A percentile compares a stretch with the other conserved stretches of the same genome.
These are phyloP conservation scores for Straminergon stramineum DNA, from an alignment of 225 moss, liverwort and hornwort genomes.

Conservation along the genomic window DNA sequence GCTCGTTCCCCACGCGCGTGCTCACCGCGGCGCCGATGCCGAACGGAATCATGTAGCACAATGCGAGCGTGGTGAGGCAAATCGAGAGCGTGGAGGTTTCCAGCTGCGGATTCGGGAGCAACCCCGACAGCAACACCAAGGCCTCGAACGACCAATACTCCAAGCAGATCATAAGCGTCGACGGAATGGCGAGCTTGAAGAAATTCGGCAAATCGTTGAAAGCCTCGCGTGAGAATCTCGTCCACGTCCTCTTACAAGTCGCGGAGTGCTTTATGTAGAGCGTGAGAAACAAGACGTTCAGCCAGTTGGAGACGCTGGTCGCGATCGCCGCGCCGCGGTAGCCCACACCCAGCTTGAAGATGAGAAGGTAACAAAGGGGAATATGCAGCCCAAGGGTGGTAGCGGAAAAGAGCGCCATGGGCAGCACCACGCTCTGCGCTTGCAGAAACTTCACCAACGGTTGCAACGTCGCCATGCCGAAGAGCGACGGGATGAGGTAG, in stretches of 20 bases:
- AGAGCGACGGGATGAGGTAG: slow-evolving; percentile 44
- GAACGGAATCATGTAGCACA: slow-evolving; percentile 48
- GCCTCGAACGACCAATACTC: slow-evolving; percentile 71
- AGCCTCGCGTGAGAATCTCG: slow-evolving; percentile 44
- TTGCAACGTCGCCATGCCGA: slow-evolving; percentile 46
- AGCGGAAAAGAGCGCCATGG: slow-evolving; percentile 49
- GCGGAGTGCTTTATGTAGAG: slow-evolving; percentile 36
- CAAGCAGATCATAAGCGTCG: slow-evolving; percentile 69
- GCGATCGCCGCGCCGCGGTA: slow-evolving; percentile 66
- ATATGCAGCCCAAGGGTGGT: slow-evolving; percentile 40
- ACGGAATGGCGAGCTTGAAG: slow-evolving; percentile 61
- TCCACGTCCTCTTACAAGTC: slow-evolving; percentile 39
- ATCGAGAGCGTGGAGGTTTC: slow-evolving; percentile 64
- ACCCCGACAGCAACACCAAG: slow-evolving; percentile 52
- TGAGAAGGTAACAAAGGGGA: slow-evolving; percentile 44
- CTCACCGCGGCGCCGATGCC: slow-evolving; percentile 54
- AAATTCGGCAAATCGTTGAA: slow-evolving; percentile 39
- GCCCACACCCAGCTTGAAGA: slow-evolving; percentile 44
- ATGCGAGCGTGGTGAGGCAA: slow-evolving; percentile 39
- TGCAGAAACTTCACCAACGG: slow-evolving; percentile 62
- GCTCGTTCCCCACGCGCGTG: slow-evolving; percentile 62
- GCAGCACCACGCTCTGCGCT: slow-evolving; percentile 48
- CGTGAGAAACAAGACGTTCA: slow-evolving; percentile 31
- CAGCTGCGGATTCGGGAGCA: slow-evolving; percentile 60
- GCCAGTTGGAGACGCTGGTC: slow-evolving; percentile 36